Percentiles rank a stretch among this genome's conserved stretches.
phyloP scores from a whole-genome alignment of 2,329 filamentous ascomycete species.

The Aspergillus tubingensis region DNA sequence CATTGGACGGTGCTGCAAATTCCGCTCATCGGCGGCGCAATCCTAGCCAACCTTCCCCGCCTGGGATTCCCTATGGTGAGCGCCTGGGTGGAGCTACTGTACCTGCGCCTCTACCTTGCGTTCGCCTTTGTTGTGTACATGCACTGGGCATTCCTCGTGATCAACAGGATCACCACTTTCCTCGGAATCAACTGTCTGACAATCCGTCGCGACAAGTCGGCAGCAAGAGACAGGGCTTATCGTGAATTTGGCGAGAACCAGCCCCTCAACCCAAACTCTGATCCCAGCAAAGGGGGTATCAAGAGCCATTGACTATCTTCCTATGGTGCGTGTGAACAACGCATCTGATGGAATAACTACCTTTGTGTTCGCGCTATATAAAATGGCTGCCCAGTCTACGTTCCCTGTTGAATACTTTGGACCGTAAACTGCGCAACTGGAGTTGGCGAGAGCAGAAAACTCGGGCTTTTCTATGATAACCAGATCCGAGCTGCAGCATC shows the following conservation, averaged over 20 bases:
- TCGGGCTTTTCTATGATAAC: not conserved
- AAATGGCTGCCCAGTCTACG: not conserved
- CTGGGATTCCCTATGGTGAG: slow-evolving; percentile 70
- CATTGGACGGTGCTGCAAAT: slow-evolving; percentile 93
- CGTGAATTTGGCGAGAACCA: slow-evolving; percentile 36
- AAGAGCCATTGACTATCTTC: slow-evolving; percentile 21
- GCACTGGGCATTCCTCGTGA: slow-evolving; percentile 88
- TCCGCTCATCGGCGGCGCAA: slow-evolving; percentile 80
- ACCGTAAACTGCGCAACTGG: not conserved
- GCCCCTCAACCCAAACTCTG: slow-evolving; percentile 10
- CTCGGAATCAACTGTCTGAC: slow-evolving; percentile 94
- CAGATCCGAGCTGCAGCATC: not conserved
- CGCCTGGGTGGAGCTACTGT: slow-evolving; percentile 69
- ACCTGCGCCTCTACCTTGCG: slow-evolving; percentile 80
- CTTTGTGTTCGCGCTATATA: not conserved
- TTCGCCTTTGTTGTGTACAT: slow-evolving; percentile 87
- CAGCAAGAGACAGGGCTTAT: slow-evolving; percentile 38
- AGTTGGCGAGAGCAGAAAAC: not conserved
- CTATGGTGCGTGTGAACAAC: not conserved
- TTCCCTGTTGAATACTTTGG: not conserved
- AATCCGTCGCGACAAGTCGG: slow-evolving; percentile 56
- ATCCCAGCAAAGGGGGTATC: slow-evolving; percentile 19
- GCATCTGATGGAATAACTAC: too few relatives aligned
- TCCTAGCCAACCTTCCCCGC: slow-evolving; percentile 78
- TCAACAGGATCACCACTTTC: slow-evolving; percentile 87